A percentile compares a stretch with the other conserved stretches of the same genome.
phyloP scores from a whole-genome alignment of 352 stramenopile species.

The Plasmopara muralis region DNA sequence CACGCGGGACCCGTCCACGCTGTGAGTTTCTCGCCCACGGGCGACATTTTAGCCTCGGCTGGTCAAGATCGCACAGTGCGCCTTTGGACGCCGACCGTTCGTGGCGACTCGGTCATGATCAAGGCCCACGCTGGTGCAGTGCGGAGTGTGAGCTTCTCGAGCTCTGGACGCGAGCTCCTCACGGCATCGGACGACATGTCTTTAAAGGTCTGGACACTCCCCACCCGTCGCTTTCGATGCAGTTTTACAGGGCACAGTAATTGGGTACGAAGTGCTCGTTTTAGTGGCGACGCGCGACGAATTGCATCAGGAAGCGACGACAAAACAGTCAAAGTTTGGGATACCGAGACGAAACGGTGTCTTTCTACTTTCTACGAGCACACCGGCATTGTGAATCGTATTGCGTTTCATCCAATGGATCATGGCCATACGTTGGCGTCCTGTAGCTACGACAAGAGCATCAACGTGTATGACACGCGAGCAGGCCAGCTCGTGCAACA shows the following conservation, averaged over 20 bases:
- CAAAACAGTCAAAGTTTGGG: conserved; percentile 90
- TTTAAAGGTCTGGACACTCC: conserved; percentile 86
- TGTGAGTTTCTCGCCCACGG: conserved; percentile 73
- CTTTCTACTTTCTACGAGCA: conserved; percentile 87
- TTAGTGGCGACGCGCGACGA: conserved; percentile 64
- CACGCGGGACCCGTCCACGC: conserved; percentile 77
- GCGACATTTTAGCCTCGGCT: conserved; percentile 77
- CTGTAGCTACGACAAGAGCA: conserved; percentile 58
- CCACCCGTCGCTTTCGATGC: conserved; percentile 79
- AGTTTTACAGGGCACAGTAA: conserved; percentile 88
- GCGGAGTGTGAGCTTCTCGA: conserved; percentile 82
- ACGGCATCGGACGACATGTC: conserved; percentile 91
- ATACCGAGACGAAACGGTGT: conserved; percentile 70
- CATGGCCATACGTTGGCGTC: conserved; percentile 45
- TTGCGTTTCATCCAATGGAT: conserved; percentile 84
- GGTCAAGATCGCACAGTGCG: conserved; percentile 89
- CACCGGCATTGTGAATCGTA: conserved; percentile 65
- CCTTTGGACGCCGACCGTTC: conserved; percentile 84
- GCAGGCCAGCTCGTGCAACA: conserved; percentile 84
- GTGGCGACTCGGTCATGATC: conserved; percentile 57
- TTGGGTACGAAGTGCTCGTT: conserved; percentile 85
- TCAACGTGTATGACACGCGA: conserved; percentile 85
- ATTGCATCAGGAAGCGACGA: conserved; percentile 85
- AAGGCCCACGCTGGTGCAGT: conserved; percentile 66
- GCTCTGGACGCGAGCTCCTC: conserved; percentile 67